These are phyloP conservation scores for Aspergillus tamarii DNA, from an alignment of 2,329 filamentous ascomycete species.

Conservation along the genomic window DNA sequence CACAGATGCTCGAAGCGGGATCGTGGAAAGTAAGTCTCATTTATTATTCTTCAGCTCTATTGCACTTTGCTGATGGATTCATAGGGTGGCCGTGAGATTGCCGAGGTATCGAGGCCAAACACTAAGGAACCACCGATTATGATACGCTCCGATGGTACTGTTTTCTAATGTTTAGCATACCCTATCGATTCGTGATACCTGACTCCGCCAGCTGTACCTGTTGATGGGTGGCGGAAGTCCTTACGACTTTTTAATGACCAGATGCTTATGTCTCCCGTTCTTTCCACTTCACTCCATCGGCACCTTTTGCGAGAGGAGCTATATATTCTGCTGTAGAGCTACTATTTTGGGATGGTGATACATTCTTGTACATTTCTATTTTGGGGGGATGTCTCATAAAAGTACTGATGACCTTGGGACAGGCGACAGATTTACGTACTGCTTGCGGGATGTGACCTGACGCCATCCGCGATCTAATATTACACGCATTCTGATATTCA, in stretches of 20 bases:
- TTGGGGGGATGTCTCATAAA: constrained; percentile 2
- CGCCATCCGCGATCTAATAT: neutral
- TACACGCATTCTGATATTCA: neutral
- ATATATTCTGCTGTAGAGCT: constrained; percentile 5
- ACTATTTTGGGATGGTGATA: constrained; percentile 2
- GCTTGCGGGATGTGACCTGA: neutral
- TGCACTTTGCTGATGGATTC: constrained; percentile 36
- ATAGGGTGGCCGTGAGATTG: constrained; percentile 89
- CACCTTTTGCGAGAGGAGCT: neutral
- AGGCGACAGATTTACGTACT: neutral
- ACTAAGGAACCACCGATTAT: constrained; percentile 96
- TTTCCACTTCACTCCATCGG: constrained; percentile 7
- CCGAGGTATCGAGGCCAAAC: constrained; percentile 91
- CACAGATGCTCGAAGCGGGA: constrained; percentile 91
- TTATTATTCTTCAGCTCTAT: neutral
- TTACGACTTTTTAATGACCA: constrained; percentile 39
- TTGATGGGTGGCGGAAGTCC: constrained; percentile 25
- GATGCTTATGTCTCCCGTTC: constrained; percentile 21
- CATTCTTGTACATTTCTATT: constrained; percentile 8
- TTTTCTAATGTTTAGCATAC: constrained; percentile 66
- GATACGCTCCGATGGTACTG: constrained; percentile 93
- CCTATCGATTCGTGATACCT: constrained; percentile 28
- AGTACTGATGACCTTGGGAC: constrained; percentile 2
- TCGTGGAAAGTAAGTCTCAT: constrained; percentile 83
- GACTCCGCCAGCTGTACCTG: constrained; percentile 22